Base-by-base conservation (phyloP, 176 grass and related monocot genomes). In the Panicum miliaceum region DNA sequence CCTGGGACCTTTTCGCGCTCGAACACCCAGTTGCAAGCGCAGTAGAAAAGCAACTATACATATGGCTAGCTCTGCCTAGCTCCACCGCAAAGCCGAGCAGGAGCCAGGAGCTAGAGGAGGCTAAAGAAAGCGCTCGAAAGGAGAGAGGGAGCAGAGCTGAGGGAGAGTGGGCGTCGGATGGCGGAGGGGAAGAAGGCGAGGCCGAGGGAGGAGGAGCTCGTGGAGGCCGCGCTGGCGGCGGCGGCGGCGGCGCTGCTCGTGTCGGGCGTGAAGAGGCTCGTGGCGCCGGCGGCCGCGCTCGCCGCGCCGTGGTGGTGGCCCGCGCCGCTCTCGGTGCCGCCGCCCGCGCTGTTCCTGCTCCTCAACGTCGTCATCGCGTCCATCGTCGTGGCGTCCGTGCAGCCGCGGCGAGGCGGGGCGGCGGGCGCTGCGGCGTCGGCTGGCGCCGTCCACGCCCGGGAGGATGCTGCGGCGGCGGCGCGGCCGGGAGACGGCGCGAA, bases 301-400 rank as follows among this genome's bases (percentile, higher is more conserved):
- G n/a, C 76, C 16, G 43, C 63, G 34, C n/a, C 45, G 23, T 91
- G 84, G 35, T 90, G 81, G 84, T 82, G 81, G 64, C 56, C 78
- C 9, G 71, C 82, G 45, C 34, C 77, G 41, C 34, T 86, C 42
- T 89, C 84, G 38, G 51, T 80, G 42, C 96, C 96, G 51, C 88
- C 96, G 19, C 93, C 89, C 36, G 79, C 89, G 6, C 89, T 94
- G 6, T 93, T 98, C 79, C 68, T 98, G 66, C 82, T 98, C n/a
- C 79, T 95, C 62, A 95, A 95, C 89, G 54, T 98, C 47, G 51
- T 98, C 79, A 92, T 98, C 58, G 93, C 96, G 60, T 90, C 91
- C 87, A 92, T 98, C 69, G 89, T 95, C 57, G 91, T 91, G 13
- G 84, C 56, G 18, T 95, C 96, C 34, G n/a, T 93, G 68, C 88